Conservation (phyloP, 257 asterid species). For the Verbascum thapsus region DNA sequence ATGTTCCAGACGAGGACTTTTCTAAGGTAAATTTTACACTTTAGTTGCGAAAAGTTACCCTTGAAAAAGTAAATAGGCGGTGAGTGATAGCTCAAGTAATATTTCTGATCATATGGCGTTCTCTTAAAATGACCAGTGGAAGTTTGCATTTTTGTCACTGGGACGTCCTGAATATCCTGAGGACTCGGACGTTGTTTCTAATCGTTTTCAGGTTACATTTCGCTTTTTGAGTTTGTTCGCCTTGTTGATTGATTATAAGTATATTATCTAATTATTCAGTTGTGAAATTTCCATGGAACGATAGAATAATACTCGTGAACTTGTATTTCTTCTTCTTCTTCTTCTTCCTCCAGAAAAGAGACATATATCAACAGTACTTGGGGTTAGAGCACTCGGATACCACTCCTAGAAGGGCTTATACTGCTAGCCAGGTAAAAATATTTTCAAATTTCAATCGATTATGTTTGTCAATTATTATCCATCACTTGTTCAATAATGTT, state of each 20-base stretch:
- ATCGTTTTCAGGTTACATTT: slow-evolving; percentile 60
- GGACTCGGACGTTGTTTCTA: slow-evolving; percentile 58
- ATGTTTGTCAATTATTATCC: too few relatives aligned
- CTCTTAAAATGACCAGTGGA: slow-evolving; percentile 53
- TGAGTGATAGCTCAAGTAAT: slow-evolving; percentile 10
- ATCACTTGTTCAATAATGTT: too few relatives aligned
- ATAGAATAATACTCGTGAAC: not conserved
- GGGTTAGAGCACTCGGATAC: slow-evolving; percentile 74
- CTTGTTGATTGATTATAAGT: not conserved
- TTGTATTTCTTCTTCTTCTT: slow-evolving; percentile 22
- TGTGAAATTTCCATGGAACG: not conserved
- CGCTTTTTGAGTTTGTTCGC: not conserved
- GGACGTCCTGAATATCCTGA: slow-evolving; percentile 70
- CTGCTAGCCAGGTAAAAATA: slow-evolving; percentile 58
- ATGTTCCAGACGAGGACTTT: slow-evolving; percentile 70
- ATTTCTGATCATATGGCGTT: slow-evolving; percentile 23
- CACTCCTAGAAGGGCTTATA: slow-evolving; percentile 62
- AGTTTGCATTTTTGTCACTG: slow-evolving; percentile 63
- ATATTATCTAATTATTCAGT: slow-evolving; percentile 11
- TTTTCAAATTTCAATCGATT: too few relatives aligned
- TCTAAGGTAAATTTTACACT: slow-evolving; percentile 45
- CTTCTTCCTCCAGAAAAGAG: slow-evolving; percentile 61
- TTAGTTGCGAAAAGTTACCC: slow-evolving; percentile 7
- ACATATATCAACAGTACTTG: slow-evolving; percentile 65
- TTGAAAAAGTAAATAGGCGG: not conserved